phyloP scores from a whole-genome alignment of 2,329 filamentous ascomycete genomes.

The Sarocladiaceae sp. region DNA sequence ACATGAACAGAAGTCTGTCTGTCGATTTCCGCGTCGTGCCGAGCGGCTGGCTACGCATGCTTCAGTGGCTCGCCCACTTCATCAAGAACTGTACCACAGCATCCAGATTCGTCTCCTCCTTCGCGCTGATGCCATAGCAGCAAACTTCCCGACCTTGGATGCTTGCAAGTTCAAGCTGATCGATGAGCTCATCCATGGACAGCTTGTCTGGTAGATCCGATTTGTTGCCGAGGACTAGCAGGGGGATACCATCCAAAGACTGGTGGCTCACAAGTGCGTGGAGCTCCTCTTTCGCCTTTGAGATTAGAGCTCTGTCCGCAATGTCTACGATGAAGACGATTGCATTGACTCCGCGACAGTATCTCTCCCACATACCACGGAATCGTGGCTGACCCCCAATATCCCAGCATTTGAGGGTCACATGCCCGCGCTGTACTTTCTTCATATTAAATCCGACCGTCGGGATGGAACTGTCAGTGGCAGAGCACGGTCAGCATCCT shows the following conservation, averaged over 20 bases:
- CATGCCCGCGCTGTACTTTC: constrained; percentile 93
- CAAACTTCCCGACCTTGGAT: constrained; percentile 91
- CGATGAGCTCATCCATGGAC: constrained; percentile 91
- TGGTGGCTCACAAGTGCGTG: constrained; percentile 82
- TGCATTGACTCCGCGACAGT: constrained; percentile 94
- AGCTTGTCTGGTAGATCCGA: constrained; percentile 88
- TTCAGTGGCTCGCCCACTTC: constrained; percentile 54
- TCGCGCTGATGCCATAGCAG: constrained; percentile 97
- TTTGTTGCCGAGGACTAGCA: constrained; percentile 95
- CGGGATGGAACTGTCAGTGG: constrained; percentile 72
- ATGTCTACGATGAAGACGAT: constrained; percentile 99
- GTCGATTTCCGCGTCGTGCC: too few relatives aligned
- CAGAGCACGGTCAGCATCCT: constrained; percentile 10
- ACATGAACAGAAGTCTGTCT: too few relatives aligned
- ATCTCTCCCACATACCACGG: constrained; percentile 98
- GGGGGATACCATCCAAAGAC: constrained; percentile 79
- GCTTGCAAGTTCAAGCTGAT: constrained; percentile 79
- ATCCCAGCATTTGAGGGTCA: constrained; percentile 98
- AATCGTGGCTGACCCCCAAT: constrained; percentile 94
- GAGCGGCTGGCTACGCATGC: background rate
- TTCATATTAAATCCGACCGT: constrained; percentile 99
- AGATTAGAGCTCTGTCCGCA: constrained; percentile 73
- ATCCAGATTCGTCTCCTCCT: constrained; percentile 97
- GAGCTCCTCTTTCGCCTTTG: constrained; percentile 84
- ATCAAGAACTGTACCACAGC: constrained; percentile 96